phyloP scores from a whole-genome alignment of 805 yeast species.

The Sporopachydermia quercuum region DNA sequence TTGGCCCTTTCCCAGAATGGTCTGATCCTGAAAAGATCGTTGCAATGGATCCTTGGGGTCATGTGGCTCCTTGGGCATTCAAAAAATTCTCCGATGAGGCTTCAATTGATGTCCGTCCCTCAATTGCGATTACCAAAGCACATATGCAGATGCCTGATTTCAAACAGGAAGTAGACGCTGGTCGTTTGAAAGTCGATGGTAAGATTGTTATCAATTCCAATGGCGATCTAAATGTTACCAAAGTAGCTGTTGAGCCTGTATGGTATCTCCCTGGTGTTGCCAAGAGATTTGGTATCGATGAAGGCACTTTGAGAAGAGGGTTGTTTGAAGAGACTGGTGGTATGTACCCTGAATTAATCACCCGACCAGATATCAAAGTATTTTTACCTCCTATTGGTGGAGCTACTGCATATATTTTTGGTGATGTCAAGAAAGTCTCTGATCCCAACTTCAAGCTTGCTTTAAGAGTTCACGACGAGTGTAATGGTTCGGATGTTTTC shows the following conservation, averaged over 20 bases:
- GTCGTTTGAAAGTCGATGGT: conserved; percentile 44
- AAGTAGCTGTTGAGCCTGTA: conserved; percentile 56
- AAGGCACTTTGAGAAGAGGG: conserved; percentile 39
- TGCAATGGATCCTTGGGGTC: conserved; percentile 55
- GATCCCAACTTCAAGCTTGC: conserved; percentile 38
- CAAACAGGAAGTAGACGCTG: conserved; percentile 37
- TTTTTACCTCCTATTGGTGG: conserved; percentile 63
- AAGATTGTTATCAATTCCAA: conserved; percentile 39
- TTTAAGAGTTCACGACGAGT: conserved; percentile 51
- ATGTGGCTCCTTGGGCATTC: conserved; percentile 46
- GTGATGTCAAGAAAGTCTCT: conserved; percentile 39
- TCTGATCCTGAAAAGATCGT: conserved; percentile 39
- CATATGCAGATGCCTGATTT: conserved; percentile 45
- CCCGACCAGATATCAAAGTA: conserved; percentile 52
- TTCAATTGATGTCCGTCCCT: conserved; percentile 41
- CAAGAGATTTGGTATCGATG: conserved; percentile 41
- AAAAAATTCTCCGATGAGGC: conserved; percentile 28
- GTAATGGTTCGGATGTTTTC: conserved; percentile 58
- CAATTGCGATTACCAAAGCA: conserved; percentile 54
- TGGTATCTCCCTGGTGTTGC: conserved; percentile 64
- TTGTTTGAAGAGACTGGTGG: conserved; percentile 58
- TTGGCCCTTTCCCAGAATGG: conserved; percentile 45
- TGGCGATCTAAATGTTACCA: conserved; percentile 49
- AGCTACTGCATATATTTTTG: conserved; percentile 49
- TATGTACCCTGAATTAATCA: conserved; percentile 52